phyloP scores from a whole-genome alignment of 1,139 yeast species.

The Tardiomyces depauwii region DNA sequence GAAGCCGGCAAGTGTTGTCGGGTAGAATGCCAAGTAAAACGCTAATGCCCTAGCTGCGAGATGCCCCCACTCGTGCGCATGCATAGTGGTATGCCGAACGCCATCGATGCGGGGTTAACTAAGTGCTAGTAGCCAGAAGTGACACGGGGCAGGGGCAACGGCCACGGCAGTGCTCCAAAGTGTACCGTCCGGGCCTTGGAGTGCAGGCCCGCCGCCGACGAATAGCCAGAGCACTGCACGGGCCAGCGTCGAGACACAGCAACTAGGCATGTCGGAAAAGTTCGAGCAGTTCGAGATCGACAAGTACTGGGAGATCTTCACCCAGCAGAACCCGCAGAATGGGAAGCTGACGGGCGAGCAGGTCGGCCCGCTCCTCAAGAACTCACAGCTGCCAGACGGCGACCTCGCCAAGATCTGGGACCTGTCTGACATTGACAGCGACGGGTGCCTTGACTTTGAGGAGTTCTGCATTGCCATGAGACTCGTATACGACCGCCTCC shows the following conservation, averaged over 20 bases:
- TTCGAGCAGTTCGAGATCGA: constrained; percentile 74
- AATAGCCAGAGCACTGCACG: background rate
- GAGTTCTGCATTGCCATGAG: constrained; percentile 98
- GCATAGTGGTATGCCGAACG: too few relatives aligned
- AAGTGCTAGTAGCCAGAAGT: too few relatives aligned
- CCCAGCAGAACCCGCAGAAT: constrained; percentile 69
- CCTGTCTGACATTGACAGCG: constrained; percentile 83
- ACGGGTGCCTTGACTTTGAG: constrained; percentile 87
- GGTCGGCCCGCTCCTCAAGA: constrained; percentile 78
- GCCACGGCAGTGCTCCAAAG: too few relatives aligned
- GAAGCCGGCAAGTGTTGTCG: too few relatives aligned
- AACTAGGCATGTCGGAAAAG: background rate
- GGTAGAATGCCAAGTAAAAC: too few relatives aligned
- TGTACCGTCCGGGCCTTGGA: too few relatives aligned
- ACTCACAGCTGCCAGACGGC: constrained; percentile 68
- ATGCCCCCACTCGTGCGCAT: too few relatives aligned
- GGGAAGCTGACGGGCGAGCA: constrained; percentile 77
- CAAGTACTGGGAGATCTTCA: constrained; percentile 95
- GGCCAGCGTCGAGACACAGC: background rate
- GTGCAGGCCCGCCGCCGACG: too few relatives aligned
- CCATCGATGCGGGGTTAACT: too few relatives aligned
- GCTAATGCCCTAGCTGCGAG: too few relatives aligned
- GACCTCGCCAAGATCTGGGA: constrained; percentile 83
- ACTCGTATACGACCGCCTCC: constrained; percentile 79
- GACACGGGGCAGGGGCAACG: too few relatives aligned